These are phyloP conservation scores for Cladosporium sp. DNA, from an alignment of 2,329 filamentous ascomycete genomes.

Conservation along the genomic window DNA sequence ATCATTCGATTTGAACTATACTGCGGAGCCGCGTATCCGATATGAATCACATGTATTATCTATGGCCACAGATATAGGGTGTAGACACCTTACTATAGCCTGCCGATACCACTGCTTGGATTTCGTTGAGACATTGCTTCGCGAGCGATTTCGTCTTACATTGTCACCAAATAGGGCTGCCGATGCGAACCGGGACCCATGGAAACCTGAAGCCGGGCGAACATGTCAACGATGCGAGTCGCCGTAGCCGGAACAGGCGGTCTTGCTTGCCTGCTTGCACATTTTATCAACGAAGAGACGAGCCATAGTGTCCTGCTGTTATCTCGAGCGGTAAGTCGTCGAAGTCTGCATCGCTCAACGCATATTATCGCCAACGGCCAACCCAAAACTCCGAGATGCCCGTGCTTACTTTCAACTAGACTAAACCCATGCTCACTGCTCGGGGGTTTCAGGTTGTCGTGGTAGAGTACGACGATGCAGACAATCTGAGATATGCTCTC, in stretches of 20 bases:
- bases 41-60: background rate
- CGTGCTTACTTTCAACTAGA: constrained; percentile 34
- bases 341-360: background rate
- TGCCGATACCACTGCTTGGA: background rate
- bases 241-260: constrained; percentile 60
- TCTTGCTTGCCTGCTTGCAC: constrained; percentile 54
- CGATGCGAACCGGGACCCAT: background rate
- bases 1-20: background rate
- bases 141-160: too few species aligned
- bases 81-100: background rate
- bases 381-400: too few species aligned
- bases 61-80: background rate
- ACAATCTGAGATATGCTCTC: constrained; percentile 61
- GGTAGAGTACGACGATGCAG: constrained; percentile 61
- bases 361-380: too few species aligned
- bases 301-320: constrained; percentile 67
- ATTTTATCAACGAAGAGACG: constrained; percentile 57
- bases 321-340: constrained; percentile 55
- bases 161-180: background rate
- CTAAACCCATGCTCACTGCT: constrained; percentile 50
- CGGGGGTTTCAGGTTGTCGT: constrained; percentile 62
- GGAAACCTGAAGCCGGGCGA: background rate
- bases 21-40: background rate
- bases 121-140: too few species aligned
- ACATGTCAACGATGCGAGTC: constrained; percentile 52